Evolutionary conservation across 169 alveolate species (phyloP), one percentile per base, ranked within the genome.

Genomic region (Plasmodium yoelii): DNA sequence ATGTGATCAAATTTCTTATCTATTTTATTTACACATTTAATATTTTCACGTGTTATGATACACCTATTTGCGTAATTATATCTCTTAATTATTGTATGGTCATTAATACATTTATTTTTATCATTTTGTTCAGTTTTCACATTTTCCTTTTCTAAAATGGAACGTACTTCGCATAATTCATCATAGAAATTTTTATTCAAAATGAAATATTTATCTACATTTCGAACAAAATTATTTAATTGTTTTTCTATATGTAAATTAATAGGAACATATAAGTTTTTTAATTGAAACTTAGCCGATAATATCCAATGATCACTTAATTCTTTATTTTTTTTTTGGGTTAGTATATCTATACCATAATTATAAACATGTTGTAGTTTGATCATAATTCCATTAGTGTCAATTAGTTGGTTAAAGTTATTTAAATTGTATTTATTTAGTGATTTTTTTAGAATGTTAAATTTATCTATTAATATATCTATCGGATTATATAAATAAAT

Each of bases 271-370:
- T 42, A 53, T 19, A 18, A 24, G 55, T 82, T 68, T 55, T 82
- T 82, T 19, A 82, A 9, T 57, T 68, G 73, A 19, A 82, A 13
- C 13, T 55, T 46, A 22, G 90, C 84, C n/a, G 90, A 82, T 26
- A 82, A 57, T 56, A 55, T 64, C 90, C 90, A 82, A 22, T 82
- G 90, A 42, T 82, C 90, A 68, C 90, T 82, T 22, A 82, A 19
- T 46, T 82, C 90, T 5, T 68, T 82, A 19, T 61, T 61, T 60
- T 42, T 82, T 67, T 56, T 82, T 57, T 82, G 90, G 22, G 90
- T 82, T 68, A 82, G 39, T 68, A 82, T 82, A 56, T 82, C 90
- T 7, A 82, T 84, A 18, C 90, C 90, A 59, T 57, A 82, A 72
- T 82, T 82, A 68, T 28, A 68, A n/a, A 82, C 86, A 8, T 68